Evolutionary conservation across 148 eudicot species (phyloP).

Genomic region (Fagopyrum homotropicum): DNA sequence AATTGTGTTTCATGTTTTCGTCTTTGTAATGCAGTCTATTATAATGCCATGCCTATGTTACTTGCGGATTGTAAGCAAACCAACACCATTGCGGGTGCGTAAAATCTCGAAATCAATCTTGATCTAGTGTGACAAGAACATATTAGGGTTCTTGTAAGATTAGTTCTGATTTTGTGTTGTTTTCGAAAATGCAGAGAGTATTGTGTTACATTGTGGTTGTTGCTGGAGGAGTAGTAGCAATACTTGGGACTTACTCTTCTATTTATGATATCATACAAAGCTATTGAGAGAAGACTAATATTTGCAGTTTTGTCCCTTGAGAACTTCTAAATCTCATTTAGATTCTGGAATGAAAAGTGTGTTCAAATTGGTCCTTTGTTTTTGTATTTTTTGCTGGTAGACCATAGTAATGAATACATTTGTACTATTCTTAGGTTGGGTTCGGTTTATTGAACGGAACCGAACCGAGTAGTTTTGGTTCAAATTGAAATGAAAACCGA

Average conservation of each 20-base stretch:
- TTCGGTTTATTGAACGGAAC: no score
- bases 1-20: not conserved
- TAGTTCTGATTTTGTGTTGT: not conserved
- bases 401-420: not conserved
- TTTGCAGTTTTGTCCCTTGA: not conserved
- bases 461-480: no score
- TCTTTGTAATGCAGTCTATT: slow-evolving; percentile 38
- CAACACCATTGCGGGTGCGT: slow-evolving; percentile 44
- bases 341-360: not conserved
- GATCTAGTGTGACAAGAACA: not conserved
- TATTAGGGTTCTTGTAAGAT: not conserved
- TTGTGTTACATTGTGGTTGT: slow-evolving; percentile 31
- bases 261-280: slow-evolving; percentile 32
- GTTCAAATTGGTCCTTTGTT: not conserved
- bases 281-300: slow-evolving; percentile 12
- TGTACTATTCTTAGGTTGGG: not conserved
- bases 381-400: not conserved
- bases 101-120: not conserved
- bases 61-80: slow-evolving; percentile 37
- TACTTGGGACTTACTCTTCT: slow-evolving; percentile 60
- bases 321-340: not conserved
- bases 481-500: no score
- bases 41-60: slow-evolving; percentile 63
- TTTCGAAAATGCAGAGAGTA: slow-evolving; percentile 25
- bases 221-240: slow-evolving; percentile 37